Evolutionary conservation across 306 rosid genomes (phyloP), one percentile per base, ranked within the genome.

Genomic region (Prunus mume): DNA sequence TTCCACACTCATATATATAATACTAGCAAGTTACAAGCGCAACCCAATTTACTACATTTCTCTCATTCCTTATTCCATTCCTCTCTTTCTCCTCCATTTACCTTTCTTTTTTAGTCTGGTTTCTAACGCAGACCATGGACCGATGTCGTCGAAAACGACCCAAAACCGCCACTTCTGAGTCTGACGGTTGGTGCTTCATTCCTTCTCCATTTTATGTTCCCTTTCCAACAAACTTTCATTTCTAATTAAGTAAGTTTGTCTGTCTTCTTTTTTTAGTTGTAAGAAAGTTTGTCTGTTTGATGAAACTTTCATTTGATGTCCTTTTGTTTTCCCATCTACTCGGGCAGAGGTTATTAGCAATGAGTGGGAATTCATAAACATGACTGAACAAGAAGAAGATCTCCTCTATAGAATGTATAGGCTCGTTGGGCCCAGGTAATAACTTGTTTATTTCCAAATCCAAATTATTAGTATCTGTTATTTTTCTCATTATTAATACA

Each of bases 351-450:
- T 86, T 64, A 72, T 82, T 73, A 88, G 90, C n/a, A 54, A 32
- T 17, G 88, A 86, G 58, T 88, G 90, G 90, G 82, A 77, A 65
- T 73, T 81, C 80, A 81, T 88, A 58, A 80, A 70, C 76, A 83
- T 88, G 88, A 73, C 82, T 60, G 83, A 83, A n/a, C 83, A 88
- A 74, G 91, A 88, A 83, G 86, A 88, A 79, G 91, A 88, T 88
- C 85, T 88, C 72, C 75, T 88, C 50, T n/a, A 15, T 65, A 74
- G 91, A 88, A 88, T 88, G 91, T 79, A 79, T 69, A 85, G 56
- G 71, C 90, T 88, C 1, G 91, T 88, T 1, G 91, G 91, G 56
- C 80, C 82, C 64, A 85, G 91, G 91, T 81, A 76, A 1, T 43
- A 14, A 3, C 13, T 17, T 24, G 4, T 22, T 9, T 20, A 9